Evolutionary conservation across 176 grass and related monocot species (phyloP), one percentile per base, ranked within the genome.

Genomic region (Raddia distichophylla): DNA sequence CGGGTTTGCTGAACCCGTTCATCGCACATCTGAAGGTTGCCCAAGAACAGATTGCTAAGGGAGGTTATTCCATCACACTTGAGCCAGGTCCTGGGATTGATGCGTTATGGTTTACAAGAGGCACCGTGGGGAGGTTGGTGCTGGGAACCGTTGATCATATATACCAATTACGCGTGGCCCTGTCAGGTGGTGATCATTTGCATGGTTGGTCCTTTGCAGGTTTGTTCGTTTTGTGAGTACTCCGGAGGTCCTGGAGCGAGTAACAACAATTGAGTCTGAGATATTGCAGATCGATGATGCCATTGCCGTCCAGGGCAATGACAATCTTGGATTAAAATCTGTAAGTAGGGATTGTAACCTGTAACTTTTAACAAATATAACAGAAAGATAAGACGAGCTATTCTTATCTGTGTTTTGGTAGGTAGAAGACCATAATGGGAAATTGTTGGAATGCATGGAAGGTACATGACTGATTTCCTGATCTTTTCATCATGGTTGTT

Each of bases 171-270:
- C 47, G 15, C 45, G 15, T 57, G 2, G 10, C n/a, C 53, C 9
- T 87, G 33, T 34, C 68, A 59, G 65, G 3, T 27, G 60, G 32
- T 75, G 22, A 10, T 66, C 35, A 80, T 62, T 89, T 66, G 19
- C 19, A 35, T 33, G 45, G 42, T 79, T 84, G 52, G 20, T 73
- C 80, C 37, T 60, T 81, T n/a, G 52, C 85, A 98, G 96, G 84
- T 99, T 99, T 90, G 96, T 99, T 70, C 86, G 96, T 64, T 99
- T 99, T 57, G 96, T 99, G 18, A 99, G 96, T 73, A 99, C 96
- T 13, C 96, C 93, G 2, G 96, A 99, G 85, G 81, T 95, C 79
- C 86, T 99, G 53, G 96, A 99, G 73, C 87, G 96, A 19, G 93
- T 95, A 10, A 91, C 87, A 4, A 99, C 96, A 11, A 90, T 93